Percentiles rank a stretch among this genome's conserved stretches.
Conservation (phyloP, 2,329 filamentous ascomycete species). For the Pseudogymnoascus sp. region DNA sequence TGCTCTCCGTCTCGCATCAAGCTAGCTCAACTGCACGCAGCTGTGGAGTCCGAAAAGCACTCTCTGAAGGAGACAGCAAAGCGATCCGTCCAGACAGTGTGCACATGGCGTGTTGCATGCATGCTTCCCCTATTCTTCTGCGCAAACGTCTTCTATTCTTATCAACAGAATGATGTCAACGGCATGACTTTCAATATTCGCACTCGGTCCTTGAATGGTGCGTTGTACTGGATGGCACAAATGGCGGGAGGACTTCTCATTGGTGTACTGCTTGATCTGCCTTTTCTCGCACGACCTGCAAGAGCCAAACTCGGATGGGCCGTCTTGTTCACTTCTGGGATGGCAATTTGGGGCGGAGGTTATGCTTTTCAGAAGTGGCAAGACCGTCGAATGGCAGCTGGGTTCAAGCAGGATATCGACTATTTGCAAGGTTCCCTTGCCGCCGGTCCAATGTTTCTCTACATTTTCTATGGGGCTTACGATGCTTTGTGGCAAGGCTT, state of each 20-base stretch:
- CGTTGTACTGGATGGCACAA: constrained; percentile 73
- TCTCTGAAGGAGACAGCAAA: constrained; percentile 65
- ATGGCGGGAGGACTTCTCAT: constrained; percentile 69
- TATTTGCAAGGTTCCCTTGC: constrained; percentile 50
- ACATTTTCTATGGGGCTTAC: constrained; percentile 84
- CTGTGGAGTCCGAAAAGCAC: too few species aligned
- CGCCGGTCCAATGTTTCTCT: constrained; percentile 75
- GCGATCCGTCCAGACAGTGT: constrained; percentile 53
- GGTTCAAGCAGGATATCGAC: constrained; percentile 12
- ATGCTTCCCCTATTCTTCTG: constrained; percentile 75
- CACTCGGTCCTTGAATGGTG: constrained; percentile 67
- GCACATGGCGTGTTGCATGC: constrained; percentile 40
- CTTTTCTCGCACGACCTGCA: constrained; percentile 50
- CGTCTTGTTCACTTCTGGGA: constrained; percentile 60
- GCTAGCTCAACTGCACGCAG: constrained; percentile 30
- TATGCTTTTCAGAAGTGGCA: constrained; percentile 55
- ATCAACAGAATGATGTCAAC: constrained; percentile 71
- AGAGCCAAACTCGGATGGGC: constrained; percentile 59
- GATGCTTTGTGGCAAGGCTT: constrained; percentile 86
- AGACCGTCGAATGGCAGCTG: constrained; percentile 17
- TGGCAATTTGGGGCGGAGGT: constrained; percentile 75
- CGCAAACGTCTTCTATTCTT: constrained; percentile 74
- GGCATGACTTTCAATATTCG: constrained; percentile 63
- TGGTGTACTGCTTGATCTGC: constrained; percentile 61
- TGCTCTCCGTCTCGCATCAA: constrained; percentile 71